phyloP scores from a whole-genome alignment of 23 red algal species.

The Cyanidium caldarium region DNA sequence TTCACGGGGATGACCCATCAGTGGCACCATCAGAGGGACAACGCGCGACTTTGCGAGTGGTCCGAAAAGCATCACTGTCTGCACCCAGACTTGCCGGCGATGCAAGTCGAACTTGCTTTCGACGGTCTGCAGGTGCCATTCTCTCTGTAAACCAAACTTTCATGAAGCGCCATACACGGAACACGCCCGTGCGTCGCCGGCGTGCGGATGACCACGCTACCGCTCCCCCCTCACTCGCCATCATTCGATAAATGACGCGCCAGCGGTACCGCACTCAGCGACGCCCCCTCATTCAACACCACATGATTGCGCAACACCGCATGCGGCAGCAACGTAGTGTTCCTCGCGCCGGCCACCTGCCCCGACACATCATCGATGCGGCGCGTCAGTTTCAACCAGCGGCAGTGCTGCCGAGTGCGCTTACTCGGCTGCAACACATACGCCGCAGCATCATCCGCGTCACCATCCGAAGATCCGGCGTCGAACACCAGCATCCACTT shows the following conservation, averaged over 20 bases:
- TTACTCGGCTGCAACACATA: not conserved
- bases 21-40: conserved; percentile 2
- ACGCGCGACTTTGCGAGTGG: not conserved
- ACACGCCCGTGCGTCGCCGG: too few relatives aligned
- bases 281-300: too few relatives aligned
- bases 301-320: too few relatives aligned
- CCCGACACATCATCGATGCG: too few relatives aligned
- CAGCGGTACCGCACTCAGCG: too few relatives aligned
- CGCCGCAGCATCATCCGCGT: not conserved
- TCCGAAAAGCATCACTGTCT: too few relatives aligned
- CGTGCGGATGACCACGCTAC: too few relatives aligned
- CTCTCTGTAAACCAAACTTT: not conserved
- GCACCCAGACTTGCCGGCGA: not conserved
- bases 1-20: conserved; percentile 4
- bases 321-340: too few relatives aligned
- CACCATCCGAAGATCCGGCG: not conserved
- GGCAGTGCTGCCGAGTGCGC: not conserved
- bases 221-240: too few relatives aligned
- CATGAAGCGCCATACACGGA: not conserved
- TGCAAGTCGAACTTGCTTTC: not conserved
- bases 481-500: not conserved
- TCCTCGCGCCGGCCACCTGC: too few relatives aligned
- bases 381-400: not conserved
- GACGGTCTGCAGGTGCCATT: not conserved
- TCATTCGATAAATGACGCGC: too few relatives aligned